Evolutionary conservation across 768 basidiomycete species (phyloP).

Genomic region (Hypsizygus marmoreus): DNA sequence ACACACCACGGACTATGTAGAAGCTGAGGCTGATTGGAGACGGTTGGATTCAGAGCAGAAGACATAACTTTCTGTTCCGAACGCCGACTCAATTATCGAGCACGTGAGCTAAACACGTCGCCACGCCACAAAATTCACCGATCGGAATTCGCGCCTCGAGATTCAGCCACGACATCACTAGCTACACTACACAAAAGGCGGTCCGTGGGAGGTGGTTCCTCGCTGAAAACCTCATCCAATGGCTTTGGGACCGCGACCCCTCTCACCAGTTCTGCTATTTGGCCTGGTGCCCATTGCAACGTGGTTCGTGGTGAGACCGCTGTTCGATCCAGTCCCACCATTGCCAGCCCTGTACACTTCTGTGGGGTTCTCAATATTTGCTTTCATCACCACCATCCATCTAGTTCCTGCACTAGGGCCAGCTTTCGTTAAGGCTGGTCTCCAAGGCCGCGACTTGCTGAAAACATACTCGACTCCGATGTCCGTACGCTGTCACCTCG

Average conservation of each 20-base stretch:
- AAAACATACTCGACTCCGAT: constrained; percentile 77
- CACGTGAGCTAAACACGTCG: constrained; percentile 19
- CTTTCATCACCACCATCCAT: constrained; percentile 73
- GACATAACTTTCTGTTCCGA: too few species aligned
- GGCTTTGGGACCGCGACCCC: constrained; percentile 47
- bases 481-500: constrained; percentile 40
- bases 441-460: constrained; percentile 86
- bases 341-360: constrained; percentile 77
- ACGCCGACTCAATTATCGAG: constrained; percentile 14
- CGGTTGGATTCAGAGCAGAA: constrained; percentile 6
- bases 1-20: constrained; percentile 52
- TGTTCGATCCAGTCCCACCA: constrained; percentile 67
- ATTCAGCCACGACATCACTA: too few species aligned
- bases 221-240: constrained; percentile 20
- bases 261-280: constrained; percentile 53
- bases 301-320: constrained; percentile 75
- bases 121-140: too few species aligned
- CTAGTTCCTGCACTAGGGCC: constrained; percentile 84
- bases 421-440: constrained; percentile 75
- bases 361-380: constrained; percentile 81
- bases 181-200: too few species aligned
- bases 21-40: constrained; percentile 26
- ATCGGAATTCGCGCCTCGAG: too few species aligned
- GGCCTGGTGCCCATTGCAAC: constrained; percentile 65
- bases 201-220: constrained; percentile 7